Conservation (phyloP, 1,284 basidiomycete species). For the Bondarzewia mesenterica region DNA sequence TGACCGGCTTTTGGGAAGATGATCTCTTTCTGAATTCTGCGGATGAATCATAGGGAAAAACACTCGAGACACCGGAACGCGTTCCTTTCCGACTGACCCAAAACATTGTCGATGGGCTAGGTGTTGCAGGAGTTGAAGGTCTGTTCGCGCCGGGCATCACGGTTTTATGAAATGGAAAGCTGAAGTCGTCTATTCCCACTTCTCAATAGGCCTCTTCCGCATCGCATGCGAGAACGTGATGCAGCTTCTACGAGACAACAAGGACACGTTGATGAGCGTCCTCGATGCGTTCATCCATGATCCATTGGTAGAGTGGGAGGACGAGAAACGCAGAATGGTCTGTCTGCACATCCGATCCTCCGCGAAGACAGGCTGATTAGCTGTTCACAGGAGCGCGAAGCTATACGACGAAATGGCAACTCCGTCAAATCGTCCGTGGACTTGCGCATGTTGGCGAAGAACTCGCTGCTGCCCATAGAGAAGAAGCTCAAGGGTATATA, state of each 20-base stretch:
- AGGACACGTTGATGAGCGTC: constrained; percentile 92
- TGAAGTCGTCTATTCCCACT: background rate
- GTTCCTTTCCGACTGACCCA: constrained; percentile 96
- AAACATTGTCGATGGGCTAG: constrained; percentile 90
- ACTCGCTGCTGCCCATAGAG: constrained; percentile 72
- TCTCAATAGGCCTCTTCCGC: constrained; percentile 77
- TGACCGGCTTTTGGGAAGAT: constrained; percentile 22
- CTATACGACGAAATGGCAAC: constrained; percentile 21
- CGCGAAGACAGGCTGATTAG: background rate
- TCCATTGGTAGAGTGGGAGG: constrained; percentile 94
- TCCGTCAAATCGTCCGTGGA: constrained; percentile 41
- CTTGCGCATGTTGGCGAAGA: constrained; percentile 59
- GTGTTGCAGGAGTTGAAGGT: constrained; percentile 93
- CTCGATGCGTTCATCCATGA: constrained; percentile 98
- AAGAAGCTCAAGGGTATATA: constrained; percentile 79
- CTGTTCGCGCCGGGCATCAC: constrained; percentile 10
- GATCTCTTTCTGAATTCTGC: background rate
- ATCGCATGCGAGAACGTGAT: constrained; percentile 91
- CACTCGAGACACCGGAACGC: constrained; percentile 84
- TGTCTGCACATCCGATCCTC: constrained; percentile 10
- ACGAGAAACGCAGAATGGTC: constrained; percentile 59
- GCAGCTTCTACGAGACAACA: constrained; percentile 83
- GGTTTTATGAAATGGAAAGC: too few species aligned
- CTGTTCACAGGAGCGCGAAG: constrained; percentile 22
- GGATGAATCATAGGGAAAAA: constrained; percentile 57